Percentiles rank a stretch among this genome's conserved stretches.
Evolutionary conservation across 257 asterid genomes (phyloP).

Genomic region (Leonotis leonurus): DNA sequence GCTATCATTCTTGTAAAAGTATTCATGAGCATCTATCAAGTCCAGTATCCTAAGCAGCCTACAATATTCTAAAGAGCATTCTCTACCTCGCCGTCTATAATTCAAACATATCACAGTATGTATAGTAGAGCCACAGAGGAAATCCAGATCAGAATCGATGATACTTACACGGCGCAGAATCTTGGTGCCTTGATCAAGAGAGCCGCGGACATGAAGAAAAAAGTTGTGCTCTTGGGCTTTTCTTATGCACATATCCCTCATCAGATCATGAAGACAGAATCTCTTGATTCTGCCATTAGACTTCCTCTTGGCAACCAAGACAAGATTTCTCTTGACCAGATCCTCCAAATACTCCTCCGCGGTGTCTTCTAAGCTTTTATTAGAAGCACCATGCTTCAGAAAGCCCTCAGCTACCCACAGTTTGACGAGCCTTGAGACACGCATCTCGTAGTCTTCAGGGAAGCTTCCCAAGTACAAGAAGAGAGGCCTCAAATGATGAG

Average conservation of each 20-base stretch:
- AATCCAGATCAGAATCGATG: background rate
- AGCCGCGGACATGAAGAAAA: background rate
- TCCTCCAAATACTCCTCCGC: background rate
- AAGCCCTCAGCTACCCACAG: slow-evolving; percentile 6
- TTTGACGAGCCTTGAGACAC: slow-evolving; percentile 2
- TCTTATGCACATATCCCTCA: slow-evolving; percentile 1
- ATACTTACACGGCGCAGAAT: background rate
- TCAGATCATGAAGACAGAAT: background rate
- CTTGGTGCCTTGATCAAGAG: background rate
- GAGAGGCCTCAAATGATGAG: background rate
- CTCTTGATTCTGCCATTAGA: background rate
- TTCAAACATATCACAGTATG: background rate
- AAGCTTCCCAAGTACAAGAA: background rate
- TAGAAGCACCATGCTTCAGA: background rate
- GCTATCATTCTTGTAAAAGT: background rate
- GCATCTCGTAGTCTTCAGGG: background rate
- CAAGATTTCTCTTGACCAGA: slow-evolving; percentile 4
- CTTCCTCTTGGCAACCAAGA: background rate
- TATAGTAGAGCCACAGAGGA: background rate
- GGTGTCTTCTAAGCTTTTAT: background rate
- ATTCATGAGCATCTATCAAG: background rate
- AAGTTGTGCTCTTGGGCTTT: background rate
- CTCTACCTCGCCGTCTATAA: background rate
- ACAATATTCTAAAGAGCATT: background rate
- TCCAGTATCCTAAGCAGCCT: background rate